Base-by-base conservation (phyloP, 768 basidiomycete genomes). In the Pisolithus marmoratus region DNA sequence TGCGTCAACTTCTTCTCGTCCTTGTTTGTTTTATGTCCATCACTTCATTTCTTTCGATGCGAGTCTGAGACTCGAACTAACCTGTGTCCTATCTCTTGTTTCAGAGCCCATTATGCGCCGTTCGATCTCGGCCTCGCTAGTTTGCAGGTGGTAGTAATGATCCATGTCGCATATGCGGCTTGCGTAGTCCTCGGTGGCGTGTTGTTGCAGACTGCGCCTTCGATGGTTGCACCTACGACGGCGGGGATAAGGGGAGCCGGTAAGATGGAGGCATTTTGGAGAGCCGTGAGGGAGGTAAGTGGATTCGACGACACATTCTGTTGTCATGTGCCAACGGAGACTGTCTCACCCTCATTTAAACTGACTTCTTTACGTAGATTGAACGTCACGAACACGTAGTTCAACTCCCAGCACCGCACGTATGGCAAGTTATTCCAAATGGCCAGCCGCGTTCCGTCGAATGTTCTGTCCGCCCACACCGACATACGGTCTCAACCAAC, bases 101-200 rank as follows among this genome's bases (percentile, higher is more conserved):
- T 42, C 44, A 75, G 74, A 34, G 51, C 70, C 14, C 82, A 87
- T 54, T 89, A 91, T 53, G 76, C 82, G 11, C 67, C 78, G 1
- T 80, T 84, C n/a, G 95, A 99, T 68, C 80, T 95, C n/a, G 67
- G 82, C n/a, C 72, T 96, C 38, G 91, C 96, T 0, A 78, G 82
- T 5, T 56, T 87, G 7, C 82, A 93, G 49, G 85, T 93, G 0
- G 63, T 85, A 11, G 71, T 89, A 15, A 95, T 93, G 4, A 89
- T 88, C 66, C 79, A 81, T 37, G 76, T 94, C 22, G 88, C 96
- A 0, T 95, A 94, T 64, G 82, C 85, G 2, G 87, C 94, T 0
- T 91, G 85, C 38, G 75, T 85, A 11, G 81, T 90, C 0, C 86
- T 95, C 12, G 95, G 92, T 2, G 83, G 85, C 7, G 85, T 93